These are phyloP conservation scores for Ensete glaucum DNA, from an alignment of 176 grass and related monocot genomes.

Conservation along the genomic window DNA sequence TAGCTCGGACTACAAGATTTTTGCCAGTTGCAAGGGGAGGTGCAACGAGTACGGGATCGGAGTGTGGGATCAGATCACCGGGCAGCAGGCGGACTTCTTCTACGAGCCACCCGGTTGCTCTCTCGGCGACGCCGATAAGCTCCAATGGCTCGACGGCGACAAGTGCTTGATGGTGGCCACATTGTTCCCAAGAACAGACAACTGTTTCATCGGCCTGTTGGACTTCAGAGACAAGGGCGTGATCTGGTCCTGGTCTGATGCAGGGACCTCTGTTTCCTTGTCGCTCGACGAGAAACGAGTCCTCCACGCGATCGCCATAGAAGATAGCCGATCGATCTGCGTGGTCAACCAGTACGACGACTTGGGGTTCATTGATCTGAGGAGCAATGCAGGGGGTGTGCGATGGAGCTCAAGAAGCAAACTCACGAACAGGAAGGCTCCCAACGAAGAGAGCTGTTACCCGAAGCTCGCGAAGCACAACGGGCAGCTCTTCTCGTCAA, in stretches of 20 bases:
- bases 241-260: conserved; percentile 85
- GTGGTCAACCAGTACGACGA: conserved; percentile 97
- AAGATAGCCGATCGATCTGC: conserved; percentile 66
- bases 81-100: conserved; percentile 82
- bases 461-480: conserved; percentile 84
- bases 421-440: conserved; percentile 64
- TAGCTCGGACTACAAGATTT: conserved; percentile 31
- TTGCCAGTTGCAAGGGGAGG: conserved; percentile 82
- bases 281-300: conserved; percentile 88
- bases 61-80: conserved; percentile 70
- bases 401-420: conserved; percentile 94
- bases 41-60: conserved; percentile 90
- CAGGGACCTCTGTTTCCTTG: conserved; percentile 36
- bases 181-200: conserved; percentile 74
- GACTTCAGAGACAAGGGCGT: conserved; percentile 71
- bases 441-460: conserved; percentile 89
- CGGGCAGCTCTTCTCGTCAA: conserved; percentile 86
- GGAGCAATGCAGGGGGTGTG: conserved; percentile 37
- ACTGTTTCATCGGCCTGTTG: conserved; percentile 77
- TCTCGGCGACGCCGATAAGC: conserved; percentile 84
- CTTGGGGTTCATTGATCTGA: conserved; percentile 81
- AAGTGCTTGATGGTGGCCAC: conserved; percentile 76
- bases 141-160: conserved; percentile 66
- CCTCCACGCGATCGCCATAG: conserved; percentile 81
- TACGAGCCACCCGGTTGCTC: conserved; percentile 58